Evolutionary conservation across 2,329 filamentous ascomycete species (phyloP), one percentile per base, ranked within the genome.

Genomic region (Aureobasidium subglaciale): DNA sequence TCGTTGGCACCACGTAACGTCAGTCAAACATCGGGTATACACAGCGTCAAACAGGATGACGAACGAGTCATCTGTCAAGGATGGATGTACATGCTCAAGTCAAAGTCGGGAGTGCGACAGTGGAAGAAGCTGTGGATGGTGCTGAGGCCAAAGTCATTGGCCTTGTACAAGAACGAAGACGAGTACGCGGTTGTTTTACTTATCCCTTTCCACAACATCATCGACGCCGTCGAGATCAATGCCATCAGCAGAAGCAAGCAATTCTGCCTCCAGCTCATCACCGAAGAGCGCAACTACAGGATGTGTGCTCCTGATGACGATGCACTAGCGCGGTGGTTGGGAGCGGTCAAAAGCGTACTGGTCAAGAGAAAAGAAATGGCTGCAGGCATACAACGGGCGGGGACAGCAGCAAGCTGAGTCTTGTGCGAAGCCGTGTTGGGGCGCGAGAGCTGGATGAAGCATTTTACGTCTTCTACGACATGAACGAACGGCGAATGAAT

Each of bases 71-170:
- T 97, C 41, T 96, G 88, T 80, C 90, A 97, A 67, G 91, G 92
- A 50, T 91, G 90, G 78, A 81, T 97, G 29, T 87, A 88, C 70
- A 84, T 90, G 59, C 80, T 96, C 56, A 90, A 88, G 64, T 88
- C 85, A 59, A 91, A 90, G 65, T 80, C 86, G 20, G 90, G 90
- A 8, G 82, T 99, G 55, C 84, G 87, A 43, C 88, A 95, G 65
- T 99, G 93, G 93, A 96, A 96, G 76, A 86, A 90, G 63, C 80
- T 90, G 58, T 97, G 93, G 93, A 87, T 87, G 11, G 93, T 97
- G 0, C 79, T 99, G 50, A 87, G 93, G 29, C 86, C 89, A 1
- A 85, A 87, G 50, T 90, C 88, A 60, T 76, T 99, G 29, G 87
- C 90, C 15, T 80, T 97, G 24, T 99, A 99, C 78, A 96, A 96